Base-by-base conservation (phyloP, 1,284 basidiomycete genomes). In the Boletellus sp. region DNA sequence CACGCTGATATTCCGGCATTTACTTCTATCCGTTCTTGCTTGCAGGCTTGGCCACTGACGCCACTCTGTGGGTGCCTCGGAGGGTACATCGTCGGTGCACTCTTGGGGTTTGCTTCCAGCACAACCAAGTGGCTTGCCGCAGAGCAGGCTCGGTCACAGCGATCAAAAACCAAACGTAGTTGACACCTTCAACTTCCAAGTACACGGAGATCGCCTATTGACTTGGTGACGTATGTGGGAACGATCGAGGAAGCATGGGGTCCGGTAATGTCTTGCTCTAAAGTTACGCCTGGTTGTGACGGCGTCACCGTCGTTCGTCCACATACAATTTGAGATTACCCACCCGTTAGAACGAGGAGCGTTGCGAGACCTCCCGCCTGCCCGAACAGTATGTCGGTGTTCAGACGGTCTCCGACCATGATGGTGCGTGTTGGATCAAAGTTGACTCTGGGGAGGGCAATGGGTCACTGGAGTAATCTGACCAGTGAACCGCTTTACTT, bases 341-440 rank as follows among this genome's bases (percentile, higher is more conserved):
- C 58, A 85, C 94, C 95, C n/a, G 94, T 96, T 53, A 99, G 73
- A 41, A 99, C 96, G 34, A 98, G 80, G 42, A 98, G 72, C 1
- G 94, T 95, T 13, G 88, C 70, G 17, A 98, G 75, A 11, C 90
- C 90, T 20, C 92, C 92, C 36, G 79, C 79, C 65, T 91, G 78
- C 36, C 92, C 95, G 59, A 99, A 99, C 38, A 88, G 69, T 58
- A 96, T 93, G 68, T 99, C 96, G 2, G 96, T 99, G 59, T 91
- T 86, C 50, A 99, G 75, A 48, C 96, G 82, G 69, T 99, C 95
- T 32, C 95, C 95, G 34, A 98, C 78, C 89, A 99, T 96, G 60
- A 99, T 80, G 1, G 94, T 94, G 39, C 84, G 76, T 46, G 76
- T 70, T 29, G 87, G 87, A 66, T 98, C 88, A 63, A 91, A 94